Evolutionary conservation across 352 stramenopile species (phyloP), one percentile per base, ranked within the genome.

Genomic region (Pythium scleroteichum): DNA sequence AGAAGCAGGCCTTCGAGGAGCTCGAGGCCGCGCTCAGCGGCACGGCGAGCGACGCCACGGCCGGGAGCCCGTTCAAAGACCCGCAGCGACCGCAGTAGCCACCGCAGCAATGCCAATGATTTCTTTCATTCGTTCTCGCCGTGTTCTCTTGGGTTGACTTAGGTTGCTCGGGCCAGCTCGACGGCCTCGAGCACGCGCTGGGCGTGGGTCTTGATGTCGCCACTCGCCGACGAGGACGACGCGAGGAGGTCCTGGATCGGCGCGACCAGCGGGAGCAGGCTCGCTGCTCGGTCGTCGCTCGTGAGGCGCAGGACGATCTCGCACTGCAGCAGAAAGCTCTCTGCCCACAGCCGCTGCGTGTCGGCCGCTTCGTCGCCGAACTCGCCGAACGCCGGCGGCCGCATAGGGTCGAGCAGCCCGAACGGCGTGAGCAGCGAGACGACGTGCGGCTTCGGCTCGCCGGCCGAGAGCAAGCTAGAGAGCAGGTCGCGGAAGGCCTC

Each of bases 1-100:
- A 95, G 60, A 92, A 92, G 55, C 79, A 94, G 54, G 85, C 83
- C 0, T 92, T 92, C 41, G 80, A 94, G 48, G 83, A 94, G 51
- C 78, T 94, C 22, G 85, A 94, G 72, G 78, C 79, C 19, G 85
- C 83, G 1, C 69, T 94, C 27, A 87, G 67, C 16, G 82, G 79
- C 44, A 53, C 60, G 4, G 29, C 52, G 3, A 52, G 50, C 1
- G 50, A 59, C 59, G 69, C 5, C 22, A 62, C 17, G 35, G 62
- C 49, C 44, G 29, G 27, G 7, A 79, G 60, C 38, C 64, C 69
- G 12, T 47, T 56, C n/a, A 76, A 79, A 42, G 71, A 70, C 10
- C 33, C 49, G 23, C 40, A 64, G 14, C 57, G 49, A 46, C 23
- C 49, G 23, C 35, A 59, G 39, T 41, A 26, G 8, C 38, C 4